Conservation (phyloP, 345 rosid genomes). For the Eucalyptus caleyi region DNA sequence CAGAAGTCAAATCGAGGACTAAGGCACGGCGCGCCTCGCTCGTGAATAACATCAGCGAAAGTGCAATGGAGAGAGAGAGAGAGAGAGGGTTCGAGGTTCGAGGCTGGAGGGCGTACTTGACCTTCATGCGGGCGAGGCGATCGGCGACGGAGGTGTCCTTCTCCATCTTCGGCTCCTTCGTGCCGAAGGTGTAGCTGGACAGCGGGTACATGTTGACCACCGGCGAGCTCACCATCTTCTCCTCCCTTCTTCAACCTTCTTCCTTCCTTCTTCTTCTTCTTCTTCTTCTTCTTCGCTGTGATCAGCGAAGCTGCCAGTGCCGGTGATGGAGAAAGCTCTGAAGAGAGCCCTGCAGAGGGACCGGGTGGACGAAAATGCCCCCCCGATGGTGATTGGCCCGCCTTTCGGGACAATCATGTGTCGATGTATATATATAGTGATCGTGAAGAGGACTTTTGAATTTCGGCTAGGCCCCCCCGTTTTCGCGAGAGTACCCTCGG, state of each 20-base stretch:
- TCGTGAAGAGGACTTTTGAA: neutral
- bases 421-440: neutral
- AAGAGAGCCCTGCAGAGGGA: neutral
- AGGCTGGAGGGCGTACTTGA: conserved; percentile 36
- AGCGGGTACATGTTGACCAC: conserved; percentile 91
- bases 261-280: neutral
- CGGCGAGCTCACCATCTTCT: conserved; percentile 53
- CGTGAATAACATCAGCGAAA: neutral
- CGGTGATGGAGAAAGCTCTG: neutral
- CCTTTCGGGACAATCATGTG: neutral
- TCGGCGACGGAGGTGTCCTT: conserved; percentile 96
- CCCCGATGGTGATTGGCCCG: neutral
- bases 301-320: neutral
- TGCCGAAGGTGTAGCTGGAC: conserved; percentile 89
- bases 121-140: conserved; percentile 98
- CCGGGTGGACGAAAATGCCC: neutral
- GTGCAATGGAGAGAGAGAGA: neutral
- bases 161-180: conserved; percentile 95
- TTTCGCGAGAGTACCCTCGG: neutral
- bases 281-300: neutral
- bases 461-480: neutral
- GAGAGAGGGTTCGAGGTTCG: neutral
- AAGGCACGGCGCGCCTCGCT: neutral
- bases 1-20: neutral
- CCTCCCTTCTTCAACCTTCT: neutral